phyloP scores from a whole-genome alignment of 176 grass and related monocot genomes.

The Poa pratensis region DNA sequence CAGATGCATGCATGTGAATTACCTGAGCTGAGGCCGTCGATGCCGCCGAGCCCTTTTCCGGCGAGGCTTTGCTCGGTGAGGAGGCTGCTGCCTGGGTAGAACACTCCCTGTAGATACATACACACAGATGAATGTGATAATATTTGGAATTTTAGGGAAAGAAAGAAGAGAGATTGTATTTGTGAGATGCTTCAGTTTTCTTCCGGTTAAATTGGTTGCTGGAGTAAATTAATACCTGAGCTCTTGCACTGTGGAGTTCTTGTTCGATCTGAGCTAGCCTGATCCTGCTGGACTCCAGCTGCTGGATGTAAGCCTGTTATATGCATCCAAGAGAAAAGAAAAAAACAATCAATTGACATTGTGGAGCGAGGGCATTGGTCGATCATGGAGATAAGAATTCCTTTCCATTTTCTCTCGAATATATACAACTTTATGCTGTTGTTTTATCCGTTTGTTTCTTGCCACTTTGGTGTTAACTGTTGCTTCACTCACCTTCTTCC shows the following conservation, averaged over 20 bases:
- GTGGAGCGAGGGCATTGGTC: neutral
- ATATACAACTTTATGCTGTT: neutral
- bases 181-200: neutral
- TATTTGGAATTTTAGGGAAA: neutral
- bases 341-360: neutral
- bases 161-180: neutral
- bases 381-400: neutral
- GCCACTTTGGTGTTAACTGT: constrained; percentile 26
- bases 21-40: constrained; percentile 72
- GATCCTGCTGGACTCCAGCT: constrained; percentile 88
- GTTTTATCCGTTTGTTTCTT: neutral
- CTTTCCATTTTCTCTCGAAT: neutral
- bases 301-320: constrained; percentile 95
- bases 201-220: neutral
- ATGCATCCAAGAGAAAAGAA: neutral
- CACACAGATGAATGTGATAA: neutral
- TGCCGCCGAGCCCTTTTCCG: constrained; percentile 64
- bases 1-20: neutral
- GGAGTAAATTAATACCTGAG: constrained; percentile 51
- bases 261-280: constrained; percentile 91
- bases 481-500: constrained; percentile 78
- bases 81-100: constrained; percentile 52
- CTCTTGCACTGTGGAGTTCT: constrained; percentile 77
- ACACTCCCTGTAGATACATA: constrained; percentile 44
- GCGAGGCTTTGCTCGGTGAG: constrained; percentile 56